A percentile compares a stretch with the other conserved stretches of the same genome.
These are phyloP conservation scores for Boletus pseudopeckii DNA, from an alignment of 768 basidiomycete species.

Conservation along the genomic window DNA sequence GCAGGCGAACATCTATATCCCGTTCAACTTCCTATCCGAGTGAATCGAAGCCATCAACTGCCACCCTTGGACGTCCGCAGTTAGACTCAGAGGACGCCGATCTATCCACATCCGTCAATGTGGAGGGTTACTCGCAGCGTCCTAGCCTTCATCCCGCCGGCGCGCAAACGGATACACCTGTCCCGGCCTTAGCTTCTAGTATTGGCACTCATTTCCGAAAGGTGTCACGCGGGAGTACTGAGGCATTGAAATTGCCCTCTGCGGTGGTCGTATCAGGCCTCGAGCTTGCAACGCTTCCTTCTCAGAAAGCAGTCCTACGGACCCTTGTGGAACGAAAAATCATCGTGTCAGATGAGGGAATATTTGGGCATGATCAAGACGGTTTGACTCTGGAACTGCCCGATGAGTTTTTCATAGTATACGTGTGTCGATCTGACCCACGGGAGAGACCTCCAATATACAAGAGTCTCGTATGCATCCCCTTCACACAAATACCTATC, in stretches of 20 bases:
- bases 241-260: constrained; percentile 41
- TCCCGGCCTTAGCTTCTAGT: constrained; percentile 12
- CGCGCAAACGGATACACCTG: constrained; percentile 16
- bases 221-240: constrained; percentile 16
- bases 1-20: constrained; percentile 25
- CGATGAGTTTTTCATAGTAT: constrained; percentile 67
- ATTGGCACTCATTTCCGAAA: constrained; percentile 8
- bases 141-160: constrained; percentile 7
- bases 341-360: constrained; percentile 33
- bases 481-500: neutral
- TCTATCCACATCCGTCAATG: neutral
- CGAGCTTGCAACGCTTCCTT: constrained; percentile 52
- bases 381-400: constrained; percentile 40
- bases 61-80: constrained; percentile 14
- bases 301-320: constrained; percentile 55
- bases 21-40: constrained; percentile 18
- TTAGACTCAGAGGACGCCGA: constrained; percentile 13
- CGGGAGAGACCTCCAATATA: constrained; percentile 65
- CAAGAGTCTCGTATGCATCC: constrained; percentile 56
- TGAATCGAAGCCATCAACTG: constrained; percentile 16
- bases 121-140: constrained; percentile 3
- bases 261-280: constrained; percentile 69
- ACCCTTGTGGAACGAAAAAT: constrained; percentile 53
- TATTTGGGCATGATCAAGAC: constrained; percentile 24
- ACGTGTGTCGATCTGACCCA: constrained; percentile 63